Evolutionary conservation across 305 asterid genomes (phyloP), one percentile per base, ranked within the genome.

Genomic region (Fraxinus latifolia): DNA sequence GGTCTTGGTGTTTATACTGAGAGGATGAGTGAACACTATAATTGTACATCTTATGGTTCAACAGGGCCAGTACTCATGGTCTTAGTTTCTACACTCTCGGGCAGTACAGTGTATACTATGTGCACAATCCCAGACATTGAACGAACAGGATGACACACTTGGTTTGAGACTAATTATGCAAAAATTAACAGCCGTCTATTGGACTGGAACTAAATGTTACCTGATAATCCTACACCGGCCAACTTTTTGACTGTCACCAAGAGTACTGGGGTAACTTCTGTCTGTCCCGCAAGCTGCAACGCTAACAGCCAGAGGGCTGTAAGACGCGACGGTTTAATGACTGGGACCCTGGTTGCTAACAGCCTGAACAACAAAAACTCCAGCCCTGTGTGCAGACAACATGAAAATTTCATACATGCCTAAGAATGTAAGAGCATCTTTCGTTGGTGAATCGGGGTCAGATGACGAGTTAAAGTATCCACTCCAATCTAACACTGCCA

Each of bases 401-500:
- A 93, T 86, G 92, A 94, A 94, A 72, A 94, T 85, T 9, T 94
- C 99, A 76, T 93, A 93, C 87, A 91, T 88, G 47, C 98, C 85
- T 50, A 96, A 79, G 86, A 94, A 88, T 14, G 98, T 96, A 44
- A 91, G 79, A 39, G 92, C 85, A 81, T 90, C 97, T 79, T 89
- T 87, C 4, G 97, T 96, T 79, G 99, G 98, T 50, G 82, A 82
- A 80, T 92, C 97, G 32, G 9, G 98, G 99, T 76, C 98, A 98
- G 36, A 96, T 77, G 62, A 97, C 92, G 8, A 94, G 97, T 77
- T 53, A 96, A 73, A 85, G 94, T 90, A 76, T 94, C 98, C 76
- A 96, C 97, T 36, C 97, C 97, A 36, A 77, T 96, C 98, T 84
- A 87, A 77, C 27, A 87, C 92, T 9, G 99, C 98, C 98, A 94